Evolutionary conservation across 225 moss, liverwort and hornwort species (phyloP).

Genomic region (Physcomitrellopsis africana): DNA sequence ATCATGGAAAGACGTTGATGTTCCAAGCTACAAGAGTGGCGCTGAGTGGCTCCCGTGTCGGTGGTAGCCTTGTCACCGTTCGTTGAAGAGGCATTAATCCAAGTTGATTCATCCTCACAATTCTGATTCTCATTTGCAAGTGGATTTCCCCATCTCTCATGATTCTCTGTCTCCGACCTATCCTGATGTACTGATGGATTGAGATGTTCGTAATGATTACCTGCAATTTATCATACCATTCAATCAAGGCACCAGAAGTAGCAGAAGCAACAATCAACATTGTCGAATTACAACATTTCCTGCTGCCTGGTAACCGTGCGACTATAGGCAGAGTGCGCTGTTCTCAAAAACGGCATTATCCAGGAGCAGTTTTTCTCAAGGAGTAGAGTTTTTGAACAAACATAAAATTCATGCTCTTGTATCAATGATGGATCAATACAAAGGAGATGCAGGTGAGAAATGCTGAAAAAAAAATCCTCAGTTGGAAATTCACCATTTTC

Average conservation of each 20-base stretch:
- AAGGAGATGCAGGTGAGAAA: neutral
- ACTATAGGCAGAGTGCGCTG: too few relatives aligned
- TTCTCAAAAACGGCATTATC: too few relatives aligned
- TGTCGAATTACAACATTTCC: neutral
- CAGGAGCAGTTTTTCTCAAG: too few relatives aligned
- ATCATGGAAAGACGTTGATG: conserved; percentile 63
- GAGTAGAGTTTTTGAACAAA: too few relatives aligned
- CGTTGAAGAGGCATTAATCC: conserved; percentile 65
- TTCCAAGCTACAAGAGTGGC: conserved; percentile 60
- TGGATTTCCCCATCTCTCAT: conserved; percentile 61
- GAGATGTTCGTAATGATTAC: conserved; percentile 31
- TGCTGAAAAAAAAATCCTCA: neutral
- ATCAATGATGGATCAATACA: neutral
- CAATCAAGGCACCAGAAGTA: conserved; percentile 13
- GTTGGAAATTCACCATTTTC: conserved; percentile 36
- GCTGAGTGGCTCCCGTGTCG: conserved; percentile 48
- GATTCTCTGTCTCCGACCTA: conserved; percentile 42
- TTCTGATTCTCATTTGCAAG: conserved; percentile 45
- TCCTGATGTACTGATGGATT: conserved; percentile 32
- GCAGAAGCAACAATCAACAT: conserved; percentile 6
- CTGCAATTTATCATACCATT: conserved; percentile 27
- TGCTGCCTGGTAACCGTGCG: neutral
- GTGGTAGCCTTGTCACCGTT: conserved; percentile 66
- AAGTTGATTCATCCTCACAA: conserved; percentile 48
- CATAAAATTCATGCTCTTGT: neutral